These are phyloP conservation scores for Saturnispora mendoncae DNA, from an alignment of 805 yeast genomes.

Conservation along the genomic window DNA sequence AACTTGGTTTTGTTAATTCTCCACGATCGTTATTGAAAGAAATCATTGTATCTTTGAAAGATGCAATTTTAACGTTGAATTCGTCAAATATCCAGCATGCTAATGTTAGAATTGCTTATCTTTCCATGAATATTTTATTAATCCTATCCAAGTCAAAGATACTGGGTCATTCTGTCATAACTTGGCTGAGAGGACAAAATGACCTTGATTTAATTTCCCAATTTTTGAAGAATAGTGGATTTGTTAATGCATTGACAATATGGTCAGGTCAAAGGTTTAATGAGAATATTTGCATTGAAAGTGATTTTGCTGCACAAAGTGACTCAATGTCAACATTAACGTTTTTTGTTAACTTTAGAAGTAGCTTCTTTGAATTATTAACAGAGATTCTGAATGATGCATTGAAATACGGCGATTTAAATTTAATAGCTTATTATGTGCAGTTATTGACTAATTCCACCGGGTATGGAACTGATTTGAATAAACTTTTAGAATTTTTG, in stretches of 20 bases:
- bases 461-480: conserved; percentile 48
- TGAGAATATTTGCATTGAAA: conserved; percentile 31
- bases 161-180: conserved; percentile 43
- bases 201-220: conserved; percentile 40
- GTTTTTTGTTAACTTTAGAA: conserved; percentile 53
- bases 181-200: conserved; percentile 40
- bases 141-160: conserved; percentile 50
- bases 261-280: conserved; percentile 48
- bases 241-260: conserved; percentile 41
- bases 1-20: conserved; percentile 45
- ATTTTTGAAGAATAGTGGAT: conserved; percentile 44
- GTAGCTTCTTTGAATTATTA: conserved; percentile 52
- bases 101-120: conserved; percentile 49
- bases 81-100: conserved; percentile 36
- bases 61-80: conserved; percentile 36
- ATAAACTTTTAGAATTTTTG: conserved; percentile 58
- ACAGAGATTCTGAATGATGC: conserved; percentile 65
- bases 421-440: conserved; percentile 45
- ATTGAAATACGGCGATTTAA: conserved; percentile 36
- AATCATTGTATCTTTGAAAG: conserved; percentile 41
- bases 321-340: conserved; percentile 45
- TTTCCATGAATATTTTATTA: conserved; percentile 52
- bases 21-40: conserved; percentile 48
- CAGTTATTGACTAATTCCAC: conserved; percentile 42
- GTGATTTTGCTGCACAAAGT: conserved; percentile 29